Percentiles rank a stretch among this genome's conserved stretches.
Evolutionary conservation across 164 flowering plant genomes (phyloP).

Genomic region (Magnolia officinalis): DNA sequence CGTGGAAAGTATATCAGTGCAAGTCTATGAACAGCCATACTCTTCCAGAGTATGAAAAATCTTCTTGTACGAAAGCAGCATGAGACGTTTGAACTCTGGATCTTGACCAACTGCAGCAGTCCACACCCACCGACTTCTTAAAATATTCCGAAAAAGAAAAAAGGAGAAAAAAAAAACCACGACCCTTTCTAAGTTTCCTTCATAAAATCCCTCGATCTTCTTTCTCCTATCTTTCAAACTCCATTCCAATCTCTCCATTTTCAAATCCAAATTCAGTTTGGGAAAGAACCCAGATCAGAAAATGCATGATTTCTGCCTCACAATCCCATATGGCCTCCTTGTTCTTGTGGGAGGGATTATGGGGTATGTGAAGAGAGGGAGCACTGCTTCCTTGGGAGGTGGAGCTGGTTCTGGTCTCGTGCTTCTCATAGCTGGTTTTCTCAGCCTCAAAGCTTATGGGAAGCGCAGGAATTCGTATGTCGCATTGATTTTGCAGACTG

Average conservation of each 20-base stretch:
- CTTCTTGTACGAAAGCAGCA: neutral
- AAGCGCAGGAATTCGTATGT: conserved; percentile 62
- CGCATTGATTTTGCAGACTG: conserved; percentile 63
- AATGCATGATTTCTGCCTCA: conserved; percentile 98
- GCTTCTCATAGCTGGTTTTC: conserved; percentile 68
- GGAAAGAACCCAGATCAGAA: conserved; percentile 23
- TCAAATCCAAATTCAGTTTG: neutral
- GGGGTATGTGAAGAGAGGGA: conserved; percentile 72
- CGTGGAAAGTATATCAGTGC: neutral
- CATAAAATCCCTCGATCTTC: neutral
- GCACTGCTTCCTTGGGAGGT: conserved; percentile 74
- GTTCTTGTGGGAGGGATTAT: conserved; percentile 64
- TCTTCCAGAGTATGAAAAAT: neutral
- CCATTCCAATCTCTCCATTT: neutral
- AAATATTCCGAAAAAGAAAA: neutral
- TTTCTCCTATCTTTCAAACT: neutral
- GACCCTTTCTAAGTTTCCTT: neutral
- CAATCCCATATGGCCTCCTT: conserved; percentile 80
- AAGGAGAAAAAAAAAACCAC: too few species aligned
- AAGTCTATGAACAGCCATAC: too few species aligned
- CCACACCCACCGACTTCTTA: neutral
- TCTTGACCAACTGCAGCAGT: neutral
- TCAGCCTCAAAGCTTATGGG: conserved; percentile 76
- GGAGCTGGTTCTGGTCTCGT: conserved; percentile 69
- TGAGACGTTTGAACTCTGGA: neutral